A percentile compares a stretch with the other conserved stretches of the same genome.
Evolutionary conservation across 2,329 filamentous ascomycete species (phyloP).

Genomic region (Claviceps africana): DNA sequence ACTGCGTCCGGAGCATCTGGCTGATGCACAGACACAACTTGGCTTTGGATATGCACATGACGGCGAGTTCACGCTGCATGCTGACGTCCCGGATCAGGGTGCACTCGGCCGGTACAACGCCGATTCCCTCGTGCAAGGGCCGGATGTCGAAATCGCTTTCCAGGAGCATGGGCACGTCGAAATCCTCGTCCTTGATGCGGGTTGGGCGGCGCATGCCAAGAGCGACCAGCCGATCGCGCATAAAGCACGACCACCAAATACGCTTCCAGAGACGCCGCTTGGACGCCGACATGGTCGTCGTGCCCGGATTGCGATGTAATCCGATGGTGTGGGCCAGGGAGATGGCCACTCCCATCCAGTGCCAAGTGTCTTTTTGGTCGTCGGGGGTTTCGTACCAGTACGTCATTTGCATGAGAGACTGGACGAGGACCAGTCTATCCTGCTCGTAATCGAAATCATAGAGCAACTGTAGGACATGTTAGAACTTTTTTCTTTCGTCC

Average conservation of each 20-base stretch:
- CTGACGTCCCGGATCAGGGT: constrained; percentile 53
- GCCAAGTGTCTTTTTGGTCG: constrained; percentile 95
- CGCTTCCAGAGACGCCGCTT: constrained; percentile 82
- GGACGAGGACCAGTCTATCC: constrained; percentile 77
- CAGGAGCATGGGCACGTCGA: constrained; percentile 80
- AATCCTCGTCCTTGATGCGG: constrained; percentile 84
- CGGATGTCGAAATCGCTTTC: constrained; percentile 74
- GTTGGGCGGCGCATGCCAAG: constrained; percentile 88
- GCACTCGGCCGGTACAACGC: constrained; percentile 56
- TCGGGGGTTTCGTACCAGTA: constrained; percentile 97
- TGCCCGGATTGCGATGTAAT: constrained; percentile 69
- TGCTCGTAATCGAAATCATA: constrained; percentile 95
- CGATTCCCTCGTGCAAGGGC: constrained; percentile 51
- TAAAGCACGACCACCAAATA: constrained; percentile 97
- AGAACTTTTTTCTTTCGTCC: constrained; percentile 7
- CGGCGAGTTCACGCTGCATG: constrained; percentile 65
- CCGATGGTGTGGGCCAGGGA: constrained; percentile 89
- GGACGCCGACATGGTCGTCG: constrained; percentile 57
- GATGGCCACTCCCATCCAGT: constrained; percentile 95
- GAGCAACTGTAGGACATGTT: constrained; percentile 41
- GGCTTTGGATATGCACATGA: constrained; percentile 84
- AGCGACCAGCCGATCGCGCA: constrained; percentile 83
- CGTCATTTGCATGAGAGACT: constrained; percentile 80
- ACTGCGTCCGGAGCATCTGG: constrained; percentile 78
- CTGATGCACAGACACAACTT: constrained; percentile 82